Base-by-base conservation (phyloP, 176 grass and related monocot species). In the Areca catechu region DNA sequence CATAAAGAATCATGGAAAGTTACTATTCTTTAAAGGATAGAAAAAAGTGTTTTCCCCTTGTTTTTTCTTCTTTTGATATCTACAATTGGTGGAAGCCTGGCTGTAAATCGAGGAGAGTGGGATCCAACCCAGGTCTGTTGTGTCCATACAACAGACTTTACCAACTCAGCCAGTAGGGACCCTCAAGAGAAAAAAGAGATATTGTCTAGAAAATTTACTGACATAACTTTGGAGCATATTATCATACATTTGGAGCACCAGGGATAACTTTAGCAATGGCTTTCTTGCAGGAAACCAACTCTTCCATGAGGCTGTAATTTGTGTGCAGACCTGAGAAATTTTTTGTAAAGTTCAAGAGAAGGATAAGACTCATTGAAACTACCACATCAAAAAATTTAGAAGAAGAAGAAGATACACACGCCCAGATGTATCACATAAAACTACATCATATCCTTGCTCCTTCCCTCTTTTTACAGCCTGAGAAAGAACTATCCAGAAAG, bases 401-500 rank as follows among this genome's bases (percentile, higher is more conserved):
- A 6, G 54, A 48, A 30, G 5, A 74, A 68, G 4, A 69, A 72
- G 66, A 50, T 62, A 55, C 87, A n/a, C 82, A 97, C 87, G 79
- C 88, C 93, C 93, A 71, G 93, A 97, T 20, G 93, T 97, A 76
- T 97, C 93, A 69, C 93, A 97, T 17, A 97, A 66, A 51, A 97
- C 74, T 16, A 97, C 73, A 73, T 97, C 93, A 85, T 75, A 97
- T 1, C 72, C 76, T 77, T 92, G 76, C 34, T 73, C 75, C 81
- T 91, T 97, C 61, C 84, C 87, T 14, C 75, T 89, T 66, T 88
- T 97, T 20, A 88, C 93, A 79, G 93, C 93, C 87, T 91, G 77
- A 22, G 78, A 92, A 69, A 97, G 87, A 90, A 97, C 93, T 97
- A 91, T 60, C 68, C 64, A 76, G 70, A 61, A 65, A 91, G 63